These are phyloP conservation scores for Aspergillus funiculosus DNA, from an alignment of 495 filamentous ascomycete genomes.

Conservation along the genomic window DNA sequence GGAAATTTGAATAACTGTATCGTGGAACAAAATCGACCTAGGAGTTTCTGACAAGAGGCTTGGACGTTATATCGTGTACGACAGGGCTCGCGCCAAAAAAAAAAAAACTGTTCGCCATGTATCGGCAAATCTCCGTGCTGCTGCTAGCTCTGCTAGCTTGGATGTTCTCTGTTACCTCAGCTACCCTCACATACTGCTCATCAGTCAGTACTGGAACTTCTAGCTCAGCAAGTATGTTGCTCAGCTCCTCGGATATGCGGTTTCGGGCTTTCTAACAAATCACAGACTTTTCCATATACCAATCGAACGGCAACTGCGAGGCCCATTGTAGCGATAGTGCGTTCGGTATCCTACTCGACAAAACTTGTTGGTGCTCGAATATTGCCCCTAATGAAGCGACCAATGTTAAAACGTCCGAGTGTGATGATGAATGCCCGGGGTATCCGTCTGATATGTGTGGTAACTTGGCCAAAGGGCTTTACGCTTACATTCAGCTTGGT, in stretches of 20 bases:
- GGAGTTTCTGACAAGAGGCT: no score
- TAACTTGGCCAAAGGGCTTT: conserved; percentile 46
- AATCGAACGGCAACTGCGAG: conserved; percentile 61
- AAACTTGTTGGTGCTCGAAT: conserved; percentile 72
- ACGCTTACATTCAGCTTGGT: conserved; percentile 48
- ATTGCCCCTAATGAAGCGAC: conserved; percentile 50
- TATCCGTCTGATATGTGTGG: conserved; percentile 63
- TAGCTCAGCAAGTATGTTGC: conserved; percentile 26
- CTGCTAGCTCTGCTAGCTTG: conserved; percentile 23
- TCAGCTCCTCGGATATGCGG: background rate
- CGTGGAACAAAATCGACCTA: no score
- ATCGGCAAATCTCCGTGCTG: conserved; percentile 15
- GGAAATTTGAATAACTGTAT: no score
- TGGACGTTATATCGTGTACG: no score
- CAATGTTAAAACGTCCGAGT: conserved; percentile 36
- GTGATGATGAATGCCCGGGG: conserved; percentile 58
- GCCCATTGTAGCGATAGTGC: conserved; percentile 55
- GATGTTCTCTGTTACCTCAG: conserved; percentile 15
- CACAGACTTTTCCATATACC: conserved; percentile 50
- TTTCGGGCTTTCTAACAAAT: conserved; percentile 10
- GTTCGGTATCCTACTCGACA: conserved; percentile 59
- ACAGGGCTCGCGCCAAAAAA: background rate
- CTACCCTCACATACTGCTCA: conserved; percentile 37
- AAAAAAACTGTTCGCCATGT: no score
- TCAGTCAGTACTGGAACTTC: conserved; percentile 39